phyloP scores from a whole-genome alignment of 345 rosid species.

The Heritiera fomes region DNA sequence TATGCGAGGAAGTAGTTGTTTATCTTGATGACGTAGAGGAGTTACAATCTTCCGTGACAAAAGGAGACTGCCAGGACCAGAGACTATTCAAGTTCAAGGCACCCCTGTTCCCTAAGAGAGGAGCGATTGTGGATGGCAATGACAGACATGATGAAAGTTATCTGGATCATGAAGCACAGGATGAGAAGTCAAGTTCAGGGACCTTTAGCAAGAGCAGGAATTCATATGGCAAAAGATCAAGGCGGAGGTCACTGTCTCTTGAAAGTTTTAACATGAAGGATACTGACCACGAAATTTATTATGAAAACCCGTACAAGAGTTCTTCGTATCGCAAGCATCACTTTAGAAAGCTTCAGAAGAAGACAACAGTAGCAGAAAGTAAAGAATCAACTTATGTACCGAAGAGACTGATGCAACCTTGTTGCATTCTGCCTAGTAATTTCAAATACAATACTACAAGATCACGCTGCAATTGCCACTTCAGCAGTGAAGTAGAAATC shows the following conservation, averaged over 20 bases:
- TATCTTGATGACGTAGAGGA: constrained; percentile 63
- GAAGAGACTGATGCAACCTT: constrained; percentile 17
- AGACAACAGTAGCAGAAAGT: constrained; percentile 2
- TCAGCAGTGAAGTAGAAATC: constrained; percentile 9
- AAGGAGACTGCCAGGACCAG: constrained; percentile 46
- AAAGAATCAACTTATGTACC: constrained; percentile 12
- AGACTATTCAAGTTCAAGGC: constrained; percentile 61
- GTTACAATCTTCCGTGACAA: constrained; percentile 33
- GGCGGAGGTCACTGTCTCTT: constrained; percentile 37
- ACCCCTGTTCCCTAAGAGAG: background rate
- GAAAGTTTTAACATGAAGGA: constrained; percentile 37
- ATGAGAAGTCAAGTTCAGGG: constrained; percentile 31
- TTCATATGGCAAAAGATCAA: constrained; percentile 29
- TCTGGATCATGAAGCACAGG: constrained; percentile 17
- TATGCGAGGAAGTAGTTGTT: constrained; percentile 36
- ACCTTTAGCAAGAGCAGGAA: constrained; percentile 21
- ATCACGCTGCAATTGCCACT: background rate
- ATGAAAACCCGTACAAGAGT: constrained; percentile 32
- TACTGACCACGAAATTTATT: constrained; percentile 36
- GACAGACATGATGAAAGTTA: constrained; percentile 17
- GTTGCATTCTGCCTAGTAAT: background rate
- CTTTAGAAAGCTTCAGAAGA: constrained; percentile 26
- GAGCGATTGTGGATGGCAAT: background rate
- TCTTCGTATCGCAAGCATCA: constrained; percentile 27
- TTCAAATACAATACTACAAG: background rate